Evolutionary conservation across 768 basidiomycete genomes (phyloP).

Genomic region (Phaeolepiota aurea): DNA sequence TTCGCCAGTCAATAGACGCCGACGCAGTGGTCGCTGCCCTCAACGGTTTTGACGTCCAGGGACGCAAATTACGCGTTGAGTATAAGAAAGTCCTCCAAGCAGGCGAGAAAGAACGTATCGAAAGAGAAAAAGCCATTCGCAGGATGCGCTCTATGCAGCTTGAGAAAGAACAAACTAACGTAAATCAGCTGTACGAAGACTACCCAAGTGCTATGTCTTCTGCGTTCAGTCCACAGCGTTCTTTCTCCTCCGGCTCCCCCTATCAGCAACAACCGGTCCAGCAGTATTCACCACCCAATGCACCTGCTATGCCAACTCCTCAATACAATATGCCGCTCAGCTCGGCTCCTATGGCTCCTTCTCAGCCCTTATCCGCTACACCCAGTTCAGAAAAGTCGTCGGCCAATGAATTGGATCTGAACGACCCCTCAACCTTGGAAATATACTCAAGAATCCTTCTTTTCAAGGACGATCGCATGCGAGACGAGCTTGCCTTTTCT

Average conservation of each 20-base stretch:
- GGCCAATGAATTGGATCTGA: conserved; percentile 80
- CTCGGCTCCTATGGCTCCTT: conserved; percentile 42
- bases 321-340: conserved; percentile 35
- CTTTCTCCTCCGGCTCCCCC: conserved; percentile 55
- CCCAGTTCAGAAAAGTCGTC: conserved; percentile 62
- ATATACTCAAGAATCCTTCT: conserved; percentile 94
- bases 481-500: conserved; percentile 97
- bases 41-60: conserved; percentile 94
- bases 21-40: conserved; percentile 93
- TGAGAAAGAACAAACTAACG: conserved; percentile 67
- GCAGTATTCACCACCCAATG: conserved; percentile 62
- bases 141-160: conserved; percentile 97
- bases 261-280: conserved; percentile 43
- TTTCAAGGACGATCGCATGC: conserved; percentile 97
- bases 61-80: conserved; percentile 95
- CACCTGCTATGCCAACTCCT: conserved; percentile 34
- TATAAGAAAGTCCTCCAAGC: conserved; percentile 99
- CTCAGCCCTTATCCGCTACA: conserved; percentile 49
- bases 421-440: conserved; percentile 92
- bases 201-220: conserved; percentile 57
- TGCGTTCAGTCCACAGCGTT: conserved; percentile 63
- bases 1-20: conserved; percentile 84
- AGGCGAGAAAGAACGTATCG: conserved; percentile 97
- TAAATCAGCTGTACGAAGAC: conserved; percentile 58
- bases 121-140: conserved; percentile 95